These are phyloP conservation scores for Quercus lobata DNA, from an alignment of 331 rosid species.

Conservation along the genomic window DNA sequence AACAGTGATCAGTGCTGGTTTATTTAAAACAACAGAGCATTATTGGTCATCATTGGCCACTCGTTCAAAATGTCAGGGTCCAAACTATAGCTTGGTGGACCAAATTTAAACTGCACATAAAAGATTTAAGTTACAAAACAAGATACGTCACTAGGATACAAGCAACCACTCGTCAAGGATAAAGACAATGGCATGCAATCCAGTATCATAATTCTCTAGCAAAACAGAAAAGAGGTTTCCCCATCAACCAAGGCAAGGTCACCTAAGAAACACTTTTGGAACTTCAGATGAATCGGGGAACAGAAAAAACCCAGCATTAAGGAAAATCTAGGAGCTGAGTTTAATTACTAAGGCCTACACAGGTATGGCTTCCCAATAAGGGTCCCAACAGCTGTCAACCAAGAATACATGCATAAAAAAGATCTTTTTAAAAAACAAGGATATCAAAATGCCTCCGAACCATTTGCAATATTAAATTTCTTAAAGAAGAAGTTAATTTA, in stretches of 20 bases:
- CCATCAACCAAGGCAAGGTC: neutral
- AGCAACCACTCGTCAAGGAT: neutral
- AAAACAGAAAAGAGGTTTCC: neutral
- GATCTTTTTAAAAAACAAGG: too few species aligned
- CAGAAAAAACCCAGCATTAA: neutral
- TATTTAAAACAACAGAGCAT: neutral
- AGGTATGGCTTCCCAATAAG: neutral
- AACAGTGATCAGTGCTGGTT: neutral
- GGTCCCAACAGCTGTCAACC: neutral
- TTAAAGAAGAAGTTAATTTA: neutral
- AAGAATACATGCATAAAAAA: neutral
- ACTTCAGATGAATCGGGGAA: neutral
- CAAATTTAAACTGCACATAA: neutral
- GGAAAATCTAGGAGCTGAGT: neutral
- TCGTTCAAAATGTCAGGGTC: neutral
- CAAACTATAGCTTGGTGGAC: neutral
- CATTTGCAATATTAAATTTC: neutral
- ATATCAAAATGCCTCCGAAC: neutral
- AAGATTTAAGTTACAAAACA: neutral
- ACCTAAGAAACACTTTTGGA: neutral
- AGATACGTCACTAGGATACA: neutral
- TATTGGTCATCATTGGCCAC: neutral
- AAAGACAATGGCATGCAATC: neutral
- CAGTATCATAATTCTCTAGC: neutral
- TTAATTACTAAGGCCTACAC: neutral